Evolutionary conservation across 805 yeast species (phyloP).

Genomic region (Pichia deserticola): DNA sequence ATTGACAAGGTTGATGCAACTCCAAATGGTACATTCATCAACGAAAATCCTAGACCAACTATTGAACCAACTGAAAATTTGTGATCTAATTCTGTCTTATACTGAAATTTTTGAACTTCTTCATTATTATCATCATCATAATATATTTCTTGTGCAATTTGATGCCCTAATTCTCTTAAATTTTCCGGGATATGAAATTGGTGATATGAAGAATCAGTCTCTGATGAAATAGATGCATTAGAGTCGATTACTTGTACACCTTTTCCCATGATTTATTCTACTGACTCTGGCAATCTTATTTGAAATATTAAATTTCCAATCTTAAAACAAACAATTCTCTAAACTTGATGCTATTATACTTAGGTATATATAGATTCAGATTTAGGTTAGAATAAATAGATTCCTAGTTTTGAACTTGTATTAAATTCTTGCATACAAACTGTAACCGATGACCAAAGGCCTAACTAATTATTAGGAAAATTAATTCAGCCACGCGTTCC

Average conservation of each 20-base stretch:
- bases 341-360: no score
- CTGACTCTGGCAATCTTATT: background rate
- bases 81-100: constrained; percentile 63
- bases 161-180: constrained; percentile 17
- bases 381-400: no score
- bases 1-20: constrained; percentile 67
- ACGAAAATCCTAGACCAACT: constrained; percentile 70
- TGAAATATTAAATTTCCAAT: background rate
- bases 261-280: background rate
- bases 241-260: background rate
- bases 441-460: no score
- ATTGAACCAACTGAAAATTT: constrained; percentile 63
- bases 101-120: constrained; percentile 63
- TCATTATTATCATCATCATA: constrained; percentile 42
- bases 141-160: constrained; percentile 26
- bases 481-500: no score
- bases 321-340: background rate
- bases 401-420: no score
- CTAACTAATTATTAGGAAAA: no score
- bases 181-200: constrained; percentile 10
- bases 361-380: no score
- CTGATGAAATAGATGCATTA: background rate
- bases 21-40: constrained; percentile 80
- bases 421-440: no score
- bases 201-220: background rate